Evolutionary conservation across 129 eudicot species (phyloP).

Genomic region (Dittrichia graveolens): DNA sequence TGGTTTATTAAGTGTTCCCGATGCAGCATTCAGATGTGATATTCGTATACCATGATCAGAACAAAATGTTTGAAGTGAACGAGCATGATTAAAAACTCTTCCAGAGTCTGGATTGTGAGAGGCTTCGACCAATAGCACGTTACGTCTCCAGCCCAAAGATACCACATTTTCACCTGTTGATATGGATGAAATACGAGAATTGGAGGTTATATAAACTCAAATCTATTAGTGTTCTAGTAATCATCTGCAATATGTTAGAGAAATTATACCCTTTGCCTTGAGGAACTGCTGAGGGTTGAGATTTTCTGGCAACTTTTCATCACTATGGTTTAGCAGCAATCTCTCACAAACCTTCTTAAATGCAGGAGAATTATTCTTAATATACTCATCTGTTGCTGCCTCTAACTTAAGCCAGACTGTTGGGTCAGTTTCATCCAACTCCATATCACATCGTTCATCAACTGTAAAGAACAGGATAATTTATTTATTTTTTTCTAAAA

Average conservation of each 20-base stretch:
- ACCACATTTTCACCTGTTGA: slow-evolving; percentile 57
- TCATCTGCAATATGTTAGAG: background rate
- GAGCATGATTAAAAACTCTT: slow-evolving; percentile 81
- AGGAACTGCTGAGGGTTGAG: slow-evolving; percentile 51
- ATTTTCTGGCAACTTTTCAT: slow-evolving; percentile 60
- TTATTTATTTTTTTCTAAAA: background rate
- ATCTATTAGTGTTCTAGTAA: background rate
- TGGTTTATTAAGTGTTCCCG: slow-evolving; percentile 53
- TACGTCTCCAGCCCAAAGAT: slow-evolving; percentile 94
- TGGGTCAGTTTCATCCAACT: slow-evolving; percentile 98
- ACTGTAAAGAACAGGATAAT: slow-evolving; percentile 47
- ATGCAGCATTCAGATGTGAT: slow-evolving; percentile 52
- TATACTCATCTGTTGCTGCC: slow-evolving; percentile 84
- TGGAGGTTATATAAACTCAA: background rate
- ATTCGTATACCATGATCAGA: slow-evolving; percentile 62
- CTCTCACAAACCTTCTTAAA: slow-evolving; percentile 78
- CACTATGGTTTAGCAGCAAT: slow-evolving; percentile 63
- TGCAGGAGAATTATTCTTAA: slow-evolving; percentile 57
- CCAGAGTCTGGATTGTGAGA: slow-evolving; percentile 87
- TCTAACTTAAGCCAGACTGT: slow-evolving; percentile 85
- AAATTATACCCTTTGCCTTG: slow-evolving; percentile 53
- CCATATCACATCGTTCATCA: slow-evolving; percentile 99
- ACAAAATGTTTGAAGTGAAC: slow-evolving; percentile 89
- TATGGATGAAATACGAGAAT: slow-evolving; percentile 10
- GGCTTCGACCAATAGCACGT: slow-evolving; percentile 88